Conservation (phyloP, 1,139 yeast genomes). For the Blastobotrys illinoisensis region DNA sequence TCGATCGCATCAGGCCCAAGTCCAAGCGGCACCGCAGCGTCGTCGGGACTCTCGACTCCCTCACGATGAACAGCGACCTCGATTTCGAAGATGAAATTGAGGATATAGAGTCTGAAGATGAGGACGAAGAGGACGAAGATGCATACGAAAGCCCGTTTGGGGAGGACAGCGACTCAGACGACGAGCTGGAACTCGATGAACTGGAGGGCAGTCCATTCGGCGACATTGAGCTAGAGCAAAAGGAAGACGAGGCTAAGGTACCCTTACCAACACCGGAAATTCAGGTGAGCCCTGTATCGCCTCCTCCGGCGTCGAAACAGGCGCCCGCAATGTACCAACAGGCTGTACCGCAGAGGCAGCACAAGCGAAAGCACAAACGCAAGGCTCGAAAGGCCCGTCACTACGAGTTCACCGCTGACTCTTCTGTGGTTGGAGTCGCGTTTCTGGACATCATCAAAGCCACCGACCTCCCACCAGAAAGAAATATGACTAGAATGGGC, state of each 20-base stretch:
- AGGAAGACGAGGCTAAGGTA: neutral
- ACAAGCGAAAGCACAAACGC: conserved; percentile 1
- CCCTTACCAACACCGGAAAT: conserved; percentile 2
- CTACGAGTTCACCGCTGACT: conserved; percentile 34
- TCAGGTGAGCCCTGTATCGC: conserved; percentile 3
- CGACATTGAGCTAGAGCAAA: neutral
- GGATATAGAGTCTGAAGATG: conserved; percentile 13
- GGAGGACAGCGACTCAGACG: conserved; percentile 2
- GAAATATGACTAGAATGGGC: conserved; percentile 51
- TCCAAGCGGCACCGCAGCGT: neutral
- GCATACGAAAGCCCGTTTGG: neutral
- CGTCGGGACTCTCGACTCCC: neutral
- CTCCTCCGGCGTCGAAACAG: neutral
- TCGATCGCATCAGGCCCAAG: conserved; percentile 1
- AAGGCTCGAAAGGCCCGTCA: conserved; percentile 11
- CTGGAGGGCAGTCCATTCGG: neutral
- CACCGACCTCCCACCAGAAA: conserved; percentile 39
- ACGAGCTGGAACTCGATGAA: neutral
- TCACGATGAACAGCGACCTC: conserved; percentile 1
- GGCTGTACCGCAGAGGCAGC: conserved; percentile 1
- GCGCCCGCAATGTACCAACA: neutral
- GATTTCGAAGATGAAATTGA: conserved; percentile 11
- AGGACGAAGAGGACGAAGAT: conserved; percentile 9
- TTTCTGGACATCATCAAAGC: conserved; percentile 73
- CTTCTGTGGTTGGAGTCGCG: conserved; percentile 61